Conservation (phyloP, 768 basidiomycete genomes). For the Mycena vitilis region DNA sequence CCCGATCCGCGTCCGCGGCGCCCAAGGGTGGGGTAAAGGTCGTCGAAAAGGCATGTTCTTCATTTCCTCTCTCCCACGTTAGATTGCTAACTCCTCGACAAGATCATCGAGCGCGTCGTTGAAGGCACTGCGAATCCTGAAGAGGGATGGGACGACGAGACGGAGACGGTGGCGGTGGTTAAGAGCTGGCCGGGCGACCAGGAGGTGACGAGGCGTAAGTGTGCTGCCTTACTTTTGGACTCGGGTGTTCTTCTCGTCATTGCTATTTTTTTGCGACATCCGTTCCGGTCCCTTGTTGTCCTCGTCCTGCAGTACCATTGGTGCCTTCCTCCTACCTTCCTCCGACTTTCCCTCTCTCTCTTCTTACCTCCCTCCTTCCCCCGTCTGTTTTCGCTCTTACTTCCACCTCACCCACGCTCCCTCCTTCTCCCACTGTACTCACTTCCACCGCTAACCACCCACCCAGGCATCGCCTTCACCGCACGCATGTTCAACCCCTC, state of each 20-base stretch:
- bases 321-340: too few relatives aligned
- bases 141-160: constrained; percentile 90
- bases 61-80: too few relatives aligned
- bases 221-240: neutral
- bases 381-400: too few relatives aligned
- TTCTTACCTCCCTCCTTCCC: too few relatives aligned
- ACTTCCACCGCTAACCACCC: constrained; percentile 8
- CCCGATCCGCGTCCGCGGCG: constrained; percentile 1
- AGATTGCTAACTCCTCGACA: too few relatives aligned
- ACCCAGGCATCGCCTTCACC: constrained; percentile 83
- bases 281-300: too few relatives aligned
- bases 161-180: constrained; percentile 72
- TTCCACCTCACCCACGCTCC: too few relatives aligned
- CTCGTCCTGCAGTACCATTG: too few relatives aligned
- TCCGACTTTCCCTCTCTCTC: too few relatives aligned
- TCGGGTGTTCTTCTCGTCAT: neutral
- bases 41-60: constrained; percentile 13
- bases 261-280: constrained; percentile 4
- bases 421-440: too few relatives aligned
- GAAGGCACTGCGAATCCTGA: constrained; percentile 57
- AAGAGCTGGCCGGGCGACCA: constrained; percentile 71
- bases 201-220: constrained; percentile 80
- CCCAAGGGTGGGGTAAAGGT: neutral
- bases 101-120: neutral
- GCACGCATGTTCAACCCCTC: constrained; percentile 72